These are phyloP conservation scores for Serendipita sp. DNA, from an alignment of 768 basidiomycete genomes.

Conservation along the genomic window DNA sequence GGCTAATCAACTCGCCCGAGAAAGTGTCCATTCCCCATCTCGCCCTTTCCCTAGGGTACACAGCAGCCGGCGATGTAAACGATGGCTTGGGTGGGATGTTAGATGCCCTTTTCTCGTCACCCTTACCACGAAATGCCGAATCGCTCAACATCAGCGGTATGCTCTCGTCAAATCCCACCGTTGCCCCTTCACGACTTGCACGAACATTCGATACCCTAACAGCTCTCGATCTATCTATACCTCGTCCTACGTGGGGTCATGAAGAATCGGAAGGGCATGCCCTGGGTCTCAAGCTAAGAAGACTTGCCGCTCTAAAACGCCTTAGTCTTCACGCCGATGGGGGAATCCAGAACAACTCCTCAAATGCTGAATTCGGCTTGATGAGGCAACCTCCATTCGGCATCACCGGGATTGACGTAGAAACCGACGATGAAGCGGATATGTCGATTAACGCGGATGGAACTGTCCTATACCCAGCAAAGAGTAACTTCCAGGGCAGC, in stretches of 20 bases:
- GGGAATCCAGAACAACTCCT: background rate
- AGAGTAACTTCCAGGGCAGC: background rate
- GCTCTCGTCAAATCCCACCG: background rate
- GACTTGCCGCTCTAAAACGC: background rate
- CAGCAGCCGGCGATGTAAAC: background rate
- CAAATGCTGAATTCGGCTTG: background rate
- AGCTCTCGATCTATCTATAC: background rate
- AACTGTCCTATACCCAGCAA: background rate
- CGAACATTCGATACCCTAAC: background rate
- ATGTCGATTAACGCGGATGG: background rate
- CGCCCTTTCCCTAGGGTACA: background rate
- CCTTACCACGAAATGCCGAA: background rate
- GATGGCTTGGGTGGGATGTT: background rate
- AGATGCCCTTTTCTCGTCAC: background rate
- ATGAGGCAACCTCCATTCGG: background rate
- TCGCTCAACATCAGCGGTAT: background rate
- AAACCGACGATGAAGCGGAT: background rate
- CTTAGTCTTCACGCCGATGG: slow-evolving; percentile 5
- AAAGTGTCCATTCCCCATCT: background rate
- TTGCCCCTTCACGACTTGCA: background rate
- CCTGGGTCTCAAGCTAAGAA: background rate
- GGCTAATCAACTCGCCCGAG: background rate
- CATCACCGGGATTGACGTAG: background rate
- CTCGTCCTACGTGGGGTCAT: background rate
- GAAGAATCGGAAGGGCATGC: background rate